A percentile compares a stretch with the other conserved stretches of the same genome.
phyloP scores from a whole-genome alignment of 768 basidiomycete species.

The Tulasnella sp. region DNA sequence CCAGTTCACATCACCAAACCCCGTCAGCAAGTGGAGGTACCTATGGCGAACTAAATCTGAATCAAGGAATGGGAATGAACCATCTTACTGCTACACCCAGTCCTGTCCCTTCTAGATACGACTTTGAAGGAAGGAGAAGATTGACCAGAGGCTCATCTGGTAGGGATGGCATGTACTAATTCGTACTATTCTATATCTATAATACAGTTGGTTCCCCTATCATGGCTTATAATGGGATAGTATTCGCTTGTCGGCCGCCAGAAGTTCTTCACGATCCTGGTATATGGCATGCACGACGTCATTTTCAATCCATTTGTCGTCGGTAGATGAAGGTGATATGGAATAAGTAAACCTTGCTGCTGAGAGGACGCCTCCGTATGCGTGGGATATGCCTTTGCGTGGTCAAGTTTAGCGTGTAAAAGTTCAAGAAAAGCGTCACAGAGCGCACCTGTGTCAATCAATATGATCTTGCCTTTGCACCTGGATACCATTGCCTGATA shows the following conservation, averaged over 20 bases:
- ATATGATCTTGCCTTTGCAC: constrained; percentile 84
- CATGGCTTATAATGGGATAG: constrained; percentile 16
- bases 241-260: constrained; percentile 38
- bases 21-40: no score
- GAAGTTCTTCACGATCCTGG: constrained; percentile 35
- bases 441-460: constrained; percentile 78
- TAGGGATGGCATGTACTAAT: not conserved
- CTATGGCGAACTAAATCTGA: constrained; percentile 2
- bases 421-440: not conserved
- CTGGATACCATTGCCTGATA: constrained; percentile 62
- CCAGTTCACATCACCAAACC: constrained; percentile 1
- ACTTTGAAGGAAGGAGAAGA: constrained; percentile 2
- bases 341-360: constrained; percentile 80
- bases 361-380: constrained; percentile 86
- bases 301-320: constrained; percentile 27
- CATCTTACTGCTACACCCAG: constrained; percentile 5
- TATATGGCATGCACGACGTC: constrained; percentile 61
- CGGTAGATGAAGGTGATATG: constrained; percentile 42
- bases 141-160: constrained; percentile 8
- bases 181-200: not conserved
- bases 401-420: not conserved
- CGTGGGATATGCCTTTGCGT: constrained; percentile 71
- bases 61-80: constrained; percentile 2
- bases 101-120: not conserved
- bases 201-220: not conserved